These are phyloP conservation scores for Macrophomina phaseolina DNA, from an alignment of 2,329 filamentous ascomycete genomes.

Conservation along the genomic window DNA sequence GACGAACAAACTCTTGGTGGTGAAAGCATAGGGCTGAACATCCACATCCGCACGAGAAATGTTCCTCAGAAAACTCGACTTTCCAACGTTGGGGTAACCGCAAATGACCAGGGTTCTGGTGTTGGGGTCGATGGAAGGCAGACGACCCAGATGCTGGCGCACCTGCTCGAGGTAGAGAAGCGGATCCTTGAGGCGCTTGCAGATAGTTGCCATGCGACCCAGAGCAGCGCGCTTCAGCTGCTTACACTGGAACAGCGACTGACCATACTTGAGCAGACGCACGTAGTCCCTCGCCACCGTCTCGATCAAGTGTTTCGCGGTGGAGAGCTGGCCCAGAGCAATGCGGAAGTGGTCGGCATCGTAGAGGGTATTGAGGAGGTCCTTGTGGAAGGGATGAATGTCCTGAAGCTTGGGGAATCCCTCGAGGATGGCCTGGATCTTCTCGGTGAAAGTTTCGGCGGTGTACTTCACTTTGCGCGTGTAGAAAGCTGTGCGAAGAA, in stretches of 20 bases:
- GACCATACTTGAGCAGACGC: conserved; percentile 92
- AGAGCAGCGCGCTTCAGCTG: conserved; percentile 95
- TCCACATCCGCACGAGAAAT: conserved; percentile 95
- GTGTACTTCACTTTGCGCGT: conserved; percentile 99
- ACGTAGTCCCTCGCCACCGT: conserved; percentile 96
- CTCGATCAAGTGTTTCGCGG: conserved; percentile 95
- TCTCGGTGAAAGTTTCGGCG: conserved; percentile 94
- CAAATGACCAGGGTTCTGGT: conserved; percentile 95
- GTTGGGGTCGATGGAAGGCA: conserved; percentile 98
- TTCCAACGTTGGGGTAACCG: conserved; percentile 97
- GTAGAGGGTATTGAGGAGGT: conserved; percentile 96
- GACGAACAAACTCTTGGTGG: conserved; percentile 95
- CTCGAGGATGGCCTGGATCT: conserved; percentile 87
- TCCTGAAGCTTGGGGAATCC: conserved; percentile 92
- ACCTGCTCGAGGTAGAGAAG: conserved; percentile 96
- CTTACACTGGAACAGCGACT: conserved; percentile 98
- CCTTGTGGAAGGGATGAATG: conserved; percentile 92
- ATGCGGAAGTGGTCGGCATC: conserved; percentile 94
- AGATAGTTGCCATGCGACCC: conserved; percentile 97
- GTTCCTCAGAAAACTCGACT: conserved; percentile 92
- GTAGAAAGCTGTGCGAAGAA: conserved; percentile 72
- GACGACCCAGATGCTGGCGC: conserved; percentile 93
- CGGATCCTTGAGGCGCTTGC: conserved; percentile 92
- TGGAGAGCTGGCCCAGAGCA: conserved; percentile 92
- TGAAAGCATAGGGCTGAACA: conserved; percentile 97